Evolutionary conservation across 495 filamentous ascomycete genomes (phyloP).

Genomic region (Penicillium daleae): DNA sequence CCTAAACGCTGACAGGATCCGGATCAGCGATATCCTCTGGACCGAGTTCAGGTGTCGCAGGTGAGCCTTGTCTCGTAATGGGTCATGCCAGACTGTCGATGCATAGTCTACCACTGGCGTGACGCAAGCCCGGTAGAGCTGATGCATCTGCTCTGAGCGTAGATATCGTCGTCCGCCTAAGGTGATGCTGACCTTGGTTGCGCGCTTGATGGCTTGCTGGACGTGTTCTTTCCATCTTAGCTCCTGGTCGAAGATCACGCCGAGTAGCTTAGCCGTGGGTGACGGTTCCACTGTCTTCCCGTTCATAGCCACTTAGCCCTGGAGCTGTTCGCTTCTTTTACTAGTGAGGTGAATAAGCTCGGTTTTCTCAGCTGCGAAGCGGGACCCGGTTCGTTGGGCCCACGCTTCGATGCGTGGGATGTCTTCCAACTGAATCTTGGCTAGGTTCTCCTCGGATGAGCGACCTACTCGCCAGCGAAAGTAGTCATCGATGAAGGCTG

Average conservation of each 20-base stretch:
- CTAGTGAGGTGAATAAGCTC: slow-evolving; percentile 33
- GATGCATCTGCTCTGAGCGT: slow-evolving; percentile 15
- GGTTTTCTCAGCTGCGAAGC: slow-evolving; percentile 31
- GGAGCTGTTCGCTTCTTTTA: slow-evolving; percentile 6
- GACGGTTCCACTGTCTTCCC: background rate
- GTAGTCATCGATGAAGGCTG: slow-evolving; percentile 33
- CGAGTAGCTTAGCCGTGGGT: background rate
- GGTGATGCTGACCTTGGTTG: slow-evolving; percentile 7
- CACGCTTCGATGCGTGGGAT: slow-evolving; percentile 25
- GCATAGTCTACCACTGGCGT: slow-evolving; percentile 11
- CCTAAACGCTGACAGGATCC: background rate
- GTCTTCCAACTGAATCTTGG: slow-evolving; percentile 13
- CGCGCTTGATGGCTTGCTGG: slow-evolving; percentile 5
- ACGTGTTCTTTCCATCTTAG: slow-evolving; percentile 10
- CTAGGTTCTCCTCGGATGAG: slow-evolving; percentile 25
- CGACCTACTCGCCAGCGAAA: slow-evolving; percentile 24
- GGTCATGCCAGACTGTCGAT: slow-evolving; percentile 18
- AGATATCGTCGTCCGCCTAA: slow-evolving; percentile 7
- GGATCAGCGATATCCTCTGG: slow-evolving; percentile 9
- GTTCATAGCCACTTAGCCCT: background rate
- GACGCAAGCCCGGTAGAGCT: slow-evolving; percentile 15
- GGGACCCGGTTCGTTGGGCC: slow-evolving; percentile 21
- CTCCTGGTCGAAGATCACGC: slow-evolving; percentile 9
- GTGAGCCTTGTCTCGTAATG: slow-evolving; percentile 15
- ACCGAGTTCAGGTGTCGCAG: slow-evolving; percentile 15